Base-by-base conservation (phyloP, 2,329 filamentous ascomycete species). In the Hymenoscyphus salicellus region DNA sequence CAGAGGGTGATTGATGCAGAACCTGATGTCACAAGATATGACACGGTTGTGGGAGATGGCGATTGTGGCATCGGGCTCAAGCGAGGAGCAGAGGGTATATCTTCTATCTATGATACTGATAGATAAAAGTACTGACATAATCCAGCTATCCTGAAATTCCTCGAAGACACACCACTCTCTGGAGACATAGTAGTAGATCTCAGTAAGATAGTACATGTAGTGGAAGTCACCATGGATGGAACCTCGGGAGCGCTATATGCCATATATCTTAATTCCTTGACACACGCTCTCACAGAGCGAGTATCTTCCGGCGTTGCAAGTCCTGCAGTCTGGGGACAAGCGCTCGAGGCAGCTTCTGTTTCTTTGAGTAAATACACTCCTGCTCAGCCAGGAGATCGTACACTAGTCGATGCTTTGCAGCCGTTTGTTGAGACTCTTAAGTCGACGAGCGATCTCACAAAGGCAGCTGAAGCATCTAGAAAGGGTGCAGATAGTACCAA, bases 301-400 rank as follows among this genome's bases (percentile, higher is more conserved):
- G 63, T 63, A n/a, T 69, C 72, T 1, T 59, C 61, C 11, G 66
- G 68, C 16, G 61, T 70, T 32, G 80, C 83, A 38, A 83, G 80
- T 0, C 73, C 79, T 1, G 75, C 81, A 52, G 78, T 82, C 33
- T 90, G 87, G 87, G 83, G 69, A 2, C 62, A 67, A 57, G 93
- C 93, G 0, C 81, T 97, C 16, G 81, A 87, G 68, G 83, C 87
- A 70, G 91, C 92, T 61, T 86, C 89, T 67, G 81, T 87, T 23
- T 87, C 89, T 1, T 80, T 99, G 64, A 85, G 83, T 41, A 90
- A 84, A 74, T 98, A 98, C 77, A 99, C 95, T 1, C 93, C 94
- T 0, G 95, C 95, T 0, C 87, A 89, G 61, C 89, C 90, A 0
- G 95, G 95, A 32, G 95, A 99, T 76, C 85, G 95, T 60, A 99